phyloP scores from a whole-genome alignment of 1,284 basidiomycete genomes.

The Ganoderma sinense region DNA sequence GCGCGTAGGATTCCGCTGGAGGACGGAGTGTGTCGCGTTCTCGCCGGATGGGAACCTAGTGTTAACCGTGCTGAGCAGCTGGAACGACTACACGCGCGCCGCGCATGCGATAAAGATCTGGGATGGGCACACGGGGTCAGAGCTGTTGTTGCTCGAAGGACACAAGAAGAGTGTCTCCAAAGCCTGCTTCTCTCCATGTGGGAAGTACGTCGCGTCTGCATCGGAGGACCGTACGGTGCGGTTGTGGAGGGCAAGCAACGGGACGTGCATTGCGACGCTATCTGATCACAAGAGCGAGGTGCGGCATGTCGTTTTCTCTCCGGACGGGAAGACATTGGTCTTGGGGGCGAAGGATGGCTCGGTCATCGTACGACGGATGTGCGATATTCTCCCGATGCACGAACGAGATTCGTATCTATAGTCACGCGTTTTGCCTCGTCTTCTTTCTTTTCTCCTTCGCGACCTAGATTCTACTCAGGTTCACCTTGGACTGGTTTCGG shows the following conservation, averaged over 20 bases:
- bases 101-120: constrained; percentile 10
- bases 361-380: too few relatives aligned
- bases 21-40: constrained; percentile 28
- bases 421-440: too few relatives aligned
- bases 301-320: constrained; percentile 28
- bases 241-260: constrained; percentile 31
- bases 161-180: constrained; percentile 20
- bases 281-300: constrained; percentile 25
- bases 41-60: constrained; percentile 22
- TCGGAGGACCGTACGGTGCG: constrained; percentile 33
- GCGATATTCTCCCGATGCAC: too few relatives aligned
- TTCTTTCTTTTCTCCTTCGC: too few relatives aligned
- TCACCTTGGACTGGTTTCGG: too few relatives aligned
- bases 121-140: constrained; percentile 28
- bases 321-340: constrained; percentile 17
- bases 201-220: constrained; percentile 30
- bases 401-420: too few relatives aligned
- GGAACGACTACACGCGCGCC: too few relatives aligned
- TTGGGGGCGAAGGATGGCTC: too few relatives aligned
- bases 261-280: constrained; percentile 14
- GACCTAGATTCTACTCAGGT: too few relatives aligned
- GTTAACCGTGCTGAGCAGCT: constrained; percentile 26
- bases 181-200: constrained; percentile 34
- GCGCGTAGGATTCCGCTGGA: constrained; percentile 24
- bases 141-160: constrained; percentile 26